Conservation (phyloP, 306 rosid species). For the Arachis stenosperma region DNA sequence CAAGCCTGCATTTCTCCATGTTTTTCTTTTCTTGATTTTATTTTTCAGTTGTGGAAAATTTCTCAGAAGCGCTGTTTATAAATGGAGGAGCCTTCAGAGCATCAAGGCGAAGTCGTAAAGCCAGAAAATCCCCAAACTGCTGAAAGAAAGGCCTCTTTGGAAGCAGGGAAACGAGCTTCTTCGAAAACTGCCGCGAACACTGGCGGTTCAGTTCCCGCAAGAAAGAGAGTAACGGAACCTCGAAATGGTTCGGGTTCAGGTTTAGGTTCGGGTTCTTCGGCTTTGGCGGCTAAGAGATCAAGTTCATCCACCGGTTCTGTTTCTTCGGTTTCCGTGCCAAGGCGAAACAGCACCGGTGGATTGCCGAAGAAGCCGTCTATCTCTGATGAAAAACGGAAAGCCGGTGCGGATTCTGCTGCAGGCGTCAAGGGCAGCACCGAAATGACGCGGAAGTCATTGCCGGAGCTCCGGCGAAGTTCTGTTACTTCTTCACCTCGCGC, state of each 20-base stretch:
- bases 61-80: constrained; percentile 27
- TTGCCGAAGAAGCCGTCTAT: constrained; percentile 57
- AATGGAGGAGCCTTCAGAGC: constrained; percentile 70
- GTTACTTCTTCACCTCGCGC: constrained; percentile 51
- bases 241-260: constrained; percentile 40
- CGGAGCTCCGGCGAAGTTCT: constrained; percentile 74
- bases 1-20: constrained; percentile 6
- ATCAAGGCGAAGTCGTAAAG: constrained; percentile 42
- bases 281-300: constrained; percentile 47
- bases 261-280: constrained; percentile 38
- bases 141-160: constrained; percentile 40
- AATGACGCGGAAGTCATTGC: constrained; percentile 66
- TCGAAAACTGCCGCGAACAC: constrained; percentile 45
- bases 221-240: constrained; percentile 55
- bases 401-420: constrained; percentile 36
- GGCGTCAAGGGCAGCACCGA: constrained; percentile 46
- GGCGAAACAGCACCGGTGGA: constrained; percentile 83
- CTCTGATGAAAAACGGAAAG: constrained; percentile 47
- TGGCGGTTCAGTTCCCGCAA: constrained; percentile 39
- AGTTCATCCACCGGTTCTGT: constrained; percentile 50
- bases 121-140: constrained; percentile 45
- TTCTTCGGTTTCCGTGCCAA: constrained; percentile 49
- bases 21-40: constrained; percentile 16
- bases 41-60: neutral
- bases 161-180: constrained; percentile 39